Conservation (phyloP, 2,329 filamentous ascomycete genomes). For the Sporothrix globosa region DNA sequence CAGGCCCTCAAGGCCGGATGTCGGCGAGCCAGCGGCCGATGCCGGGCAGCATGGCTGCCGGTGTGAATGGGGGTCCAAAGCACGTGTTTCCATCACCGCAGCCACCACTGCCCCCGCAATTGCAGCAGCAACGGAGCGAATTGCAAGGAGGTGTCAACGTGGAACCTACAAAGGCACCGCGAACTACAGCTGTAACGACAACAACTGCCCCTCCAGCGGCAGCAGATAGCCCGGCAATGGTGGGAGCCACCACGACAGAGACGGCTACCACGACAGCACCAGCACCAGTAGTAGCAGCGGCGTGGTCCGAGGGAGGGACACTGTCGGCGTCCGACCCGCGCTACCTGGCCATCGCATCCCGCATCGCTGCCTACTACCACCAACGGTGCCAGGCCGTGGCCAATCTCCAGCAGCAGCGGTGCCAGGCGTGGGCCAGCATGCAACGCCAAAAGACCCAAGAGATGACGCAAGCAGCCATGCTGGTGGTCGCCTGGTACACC, state of each 20-base stretch:
- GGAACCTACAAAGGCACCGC: conserved; percentile 24
- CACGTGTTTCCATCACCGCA: neutral
- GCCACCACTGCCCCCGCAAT: conserved; percentile 15
- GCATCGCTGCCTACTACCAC: conserved; percentile 54
- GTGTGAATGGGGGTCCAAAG: neutral
- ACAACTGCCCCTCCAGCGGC: conserved; percentile 21
- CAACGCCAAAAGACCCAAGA: conserved; percentile 54
- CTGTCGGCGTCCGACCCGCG: conserved; percentile 44
- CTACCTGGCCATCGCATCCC: conserved; percentile 52
- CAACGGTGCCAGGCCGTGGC: conserved; percentile 53
- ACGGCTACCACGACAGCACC: conserved; percentile 24
- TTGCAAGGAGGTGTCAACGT: neutral
- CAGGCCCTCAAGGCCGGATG: conserved; percentile 30
- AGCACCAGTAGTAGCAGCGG: conserved; percentile 12
- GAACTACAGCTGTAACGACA: conserved; percentile 25
- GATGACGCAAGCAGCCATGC: conserved; percentile 54
- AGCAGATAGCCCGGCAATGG: neutral
- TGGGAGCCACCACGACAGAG: neutral
- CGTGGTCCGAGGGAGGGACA: neutral
- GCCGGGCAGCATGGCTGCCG: conserved; percentile 26
- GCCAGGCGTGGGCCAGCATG: conserved; percentile 53
- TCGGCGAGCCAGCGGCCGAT: conserved; percentile 31
- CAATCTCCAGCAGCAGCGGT: conserved; percentile 53
- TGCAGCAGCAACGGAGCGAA: conserved; percentile 25
- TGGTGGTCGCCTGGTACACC: conserved; percentile 56